These are phyloP conservation scores for Jasminum sambac DNA, from an alignment of 257 asterid genomes.

Conservation along the genomic window DNA sequence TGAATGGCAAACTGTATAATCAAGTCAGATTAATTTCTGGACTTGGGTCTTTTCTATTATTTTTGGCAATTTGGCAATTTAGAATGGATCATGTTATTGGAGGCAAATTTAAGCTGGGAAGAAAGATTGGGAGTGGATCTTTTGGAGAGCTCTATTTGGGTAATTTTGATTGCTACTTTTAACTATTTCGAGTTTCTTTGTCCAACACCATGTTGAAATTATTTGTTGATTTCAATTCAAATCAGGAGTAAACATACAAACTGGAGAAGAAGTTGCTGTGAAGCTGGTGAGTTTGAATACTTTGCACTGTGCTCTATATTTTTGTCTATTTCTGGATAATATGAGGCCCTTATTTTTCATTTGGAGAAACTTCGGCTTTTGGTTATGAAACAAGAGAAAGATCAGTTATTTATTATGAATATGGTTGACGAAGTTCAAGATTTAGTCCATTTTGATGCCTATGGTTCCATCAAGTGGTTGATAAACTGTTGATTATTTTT, in stretches of 20 bases:
- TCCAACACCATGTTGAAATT: background rate
- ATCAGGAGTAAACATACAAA: constrained; percentile 73
- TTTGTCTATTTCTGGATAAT: constrained; percentile 9
- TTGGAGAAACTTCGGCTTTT: background rate
- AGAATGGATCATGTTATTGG: constrained; percentile 81
- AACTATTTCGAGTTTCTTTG: constrained; percentile 1
- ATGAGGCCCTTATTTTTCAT: background rate
- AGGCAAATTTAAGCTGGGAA: constrained; percentile 78
- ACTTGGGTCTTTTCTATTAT: constrained; percentile 14
- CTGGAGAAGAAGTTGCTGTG: constrained; percentile 90
- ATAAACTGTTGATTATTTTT: constrained; percentile 8
- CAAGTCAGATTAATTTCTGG: constrained; percentile 17
- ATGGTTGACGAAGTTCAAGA: constrained; percentile 4
- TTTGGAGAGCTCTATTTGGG: constrained; percentile 94
- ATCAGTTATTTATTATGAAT: background rate
- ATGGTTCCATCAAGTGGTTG: background rate
- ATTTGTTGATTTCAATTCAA: constrained; percentile 21
- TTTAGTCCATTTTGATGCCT: background rate
- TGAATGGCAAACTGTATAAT: constrained; percentile 13
- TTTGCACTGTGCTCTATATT: background rate
- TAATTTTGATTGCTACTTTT: constrained; percentile 25
- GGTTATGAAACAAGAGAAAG: background rate
- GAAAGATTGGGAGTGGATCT: constrained; percentile 96
- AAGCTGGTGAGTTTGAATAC: constrained; percentile 61
- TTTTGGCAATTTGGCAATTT: constrained; percentile 26